Evolutionary conservation across 202 grass and related monocot species (phyloP).

Genomic region (Panicum hallii): DNA sequence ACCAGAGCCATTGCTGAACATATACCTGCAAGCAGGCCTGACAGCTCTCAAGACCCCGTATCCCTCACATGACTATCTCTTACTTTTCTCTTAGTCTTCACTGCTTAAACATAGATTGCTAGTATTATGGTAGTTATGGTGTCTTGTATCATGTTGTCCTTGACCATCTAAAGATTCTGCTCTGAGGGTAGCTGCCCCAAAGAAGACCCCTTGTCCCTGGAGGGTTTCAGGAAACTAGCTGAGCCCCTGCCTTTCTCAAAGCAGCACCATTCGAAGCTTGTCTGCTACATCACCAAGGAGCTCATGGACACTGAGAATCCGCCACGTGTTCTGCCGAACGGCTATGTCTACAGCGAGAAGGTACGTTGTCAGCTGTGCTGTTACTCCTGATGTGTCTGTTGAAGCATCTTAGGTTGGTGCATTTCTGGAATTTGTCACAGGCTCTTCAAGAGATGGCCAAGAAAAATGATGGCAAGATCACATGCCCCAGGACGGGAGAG

Average conservation of each 20-base stretch:
- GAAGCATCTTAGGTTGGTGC: constrained; percentile 6
- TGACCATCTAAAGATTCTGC: constrained; percentile 69
- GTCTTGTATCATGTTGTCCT: constrained; percentile 42
- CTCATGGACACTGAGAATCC: constrained; percentile 99
- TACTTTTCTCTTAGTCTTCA: constrained; percentile 28
- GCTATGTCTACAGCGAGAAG: constrained; percentile 94
- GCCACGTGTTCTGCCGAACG: constrained; percentile 85
- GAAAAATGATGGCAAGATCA: constrained; percentile 79
- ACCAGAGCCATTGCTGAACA: constrained; percentile 82
- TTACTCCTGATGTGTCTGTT: neutral
- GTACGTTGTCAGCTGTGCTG: constrained; percentile 26
- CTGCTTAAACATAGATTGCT: neutral
- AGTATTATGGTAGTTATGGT: neutral
- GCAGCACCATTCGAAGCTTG: constrained; percentile 92
- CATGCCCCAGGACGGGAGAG: constrained; percentile 80
- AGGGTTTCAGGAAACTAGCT: constrained; percentile 81
- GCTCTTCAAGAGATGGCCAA: constrained; percentile 94
- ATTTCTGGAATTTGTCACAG: constrained; percentile 39
- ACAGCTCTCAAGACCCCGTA: constrained; percentile 96
- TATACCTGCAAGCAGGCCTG: constrained; percentile 96
- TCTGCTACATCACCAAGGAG: constrained; percentile 97
- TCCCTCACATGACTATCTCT: constrained; percentile 31
- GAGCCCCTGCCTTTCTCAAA: constrained; percentile 87
- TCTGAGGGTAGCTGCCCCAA: constrained; percentile 76
- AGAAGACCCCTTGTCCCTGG: constrained; percentile 88